Evolutionary conservation across 805 yeast species (phyloP).

Genomic region (Metschnikowia anglica): DNA sequence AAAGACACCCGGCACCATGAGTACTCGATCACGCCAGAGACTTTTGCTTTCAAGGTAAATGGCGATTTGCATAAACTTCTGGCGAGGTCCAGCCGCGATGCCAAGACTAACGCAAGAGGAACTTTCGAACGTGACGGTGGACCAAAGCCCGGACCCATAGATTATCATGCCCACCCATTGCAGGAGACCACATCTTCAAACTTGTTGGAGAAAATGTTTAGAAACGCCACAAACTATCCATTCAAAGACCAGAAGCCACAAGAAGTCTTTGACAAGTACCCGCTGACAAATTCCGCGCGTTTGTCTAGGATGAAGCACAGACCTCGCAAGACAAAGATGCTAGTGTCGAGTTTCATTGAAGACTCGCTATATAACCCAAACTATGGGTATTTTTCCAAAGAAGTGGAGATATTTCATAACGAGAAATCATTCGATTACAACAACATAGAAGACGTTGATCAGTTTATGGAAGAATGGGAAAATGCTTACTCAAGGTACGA

Average conservation of each 20-base stretch:
- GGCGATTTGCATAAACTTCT: constrained; percentile 7
- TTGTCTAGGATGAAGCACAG: constrained; percentile 39
- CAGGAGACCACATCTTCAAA: constrained; percentile 26
- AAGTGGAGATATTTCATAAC: constrained; percentile 74
- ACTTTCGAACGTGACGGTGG: background rate
- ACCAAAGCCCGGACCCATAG: background rate
- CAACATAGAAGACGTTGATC: constrained; percentile 59
- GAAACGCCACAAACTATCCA: constrained; percentile 43
- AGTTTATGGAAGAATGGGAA: constrained; percentile 68
- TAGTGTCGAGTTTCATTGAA: constrained; percentile 77
- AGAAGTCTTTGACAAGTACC: constrained; percentile 38
- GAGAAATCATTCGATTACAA: constrained; percentile 63
- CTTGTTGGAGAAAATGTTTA: constrained; percentile 35
- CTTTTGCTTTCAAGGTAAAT: constrained; percentile 43
- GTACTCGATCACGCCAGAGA: constrained; percentile 46
- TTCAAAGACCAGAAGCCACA: constrained; percentile 38
- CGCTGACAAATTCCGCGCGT: constrained; percentile 34
- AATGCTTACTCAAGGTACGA: constrained; percentile 57
- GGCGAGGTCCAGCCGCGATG: background rate
- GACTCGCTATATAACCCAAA: constrained; percentile 78
- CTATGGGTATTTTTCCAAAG: constrained; percentile 79
- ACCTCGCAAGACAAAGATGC: constrained; percentile 67
- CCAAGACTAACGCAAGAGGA: background rate
- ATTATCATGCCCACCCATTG: constrained; percentile 23
- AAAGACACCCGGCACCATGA: constrained; percentile 35